Base-by-base conservation (phyloP, 805 yeast species). In the Candida pseudofarinosa region DNA sequence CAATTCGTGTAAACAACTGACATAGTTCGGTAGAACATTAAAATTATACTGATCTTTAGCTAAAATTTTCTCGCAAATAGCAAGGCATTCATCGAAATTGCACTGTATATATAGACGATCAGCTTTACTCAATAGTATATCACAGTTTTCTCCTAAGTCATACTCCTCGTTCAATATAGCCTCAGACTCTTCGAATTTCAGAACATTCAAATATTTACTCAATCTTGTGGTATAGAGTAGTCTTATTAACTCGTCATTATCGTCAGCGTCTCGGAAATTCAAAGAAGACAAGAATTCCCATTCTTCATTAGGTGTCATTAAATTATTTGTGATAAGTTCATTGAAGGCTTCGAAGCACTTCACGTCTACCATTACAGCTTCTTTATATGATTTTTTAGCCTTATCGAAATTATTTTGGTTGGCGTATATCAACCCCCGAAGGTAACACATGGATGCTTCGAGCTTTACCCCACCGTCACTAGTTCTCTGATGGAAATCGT, bases 301-400 rank as follows among this genome's bases (percentile, higher is more conserved):
- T 63, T 89, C 95, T 55, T 91, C 97, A 14, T 69, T 62, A 0
- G 97, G 96, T 0, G 93, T 77, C 63, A 91, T 66, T 53, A 88
- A 73, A 55, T 83, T 83, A 51, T 85, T 84, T 35, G 76, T 66
- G 1, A 86, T 75, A 39, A 91, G 73, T 56, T 85, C 89, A 53
- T 86, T 79, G 59, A 88, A 88, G 0, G 98, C 97, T 52, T 91
- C 99, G 60, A 72, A 91, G 62, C 97, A 93, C 60, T 89, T 88
- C 5, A 86, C 89, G 61, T 91, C 98, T 1, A 87, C 88, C 50
- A 79, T 52, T 0, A 90, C 81, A 1, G 98, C 97, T 55, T 88
- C 96, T 55, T 81, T 80, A 54, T 81, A 89, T 40, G 93, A 84
- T 41, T 85, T 89, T 54, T 86, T 88, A 0, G 98, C 98, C 47